Evolutionary conservation across 2,329 filamentous ascomycete species (phyloP), one percentile per base, ranked within the genome.

Genomic region (Alternaria novae-zelandiae): DNA sequence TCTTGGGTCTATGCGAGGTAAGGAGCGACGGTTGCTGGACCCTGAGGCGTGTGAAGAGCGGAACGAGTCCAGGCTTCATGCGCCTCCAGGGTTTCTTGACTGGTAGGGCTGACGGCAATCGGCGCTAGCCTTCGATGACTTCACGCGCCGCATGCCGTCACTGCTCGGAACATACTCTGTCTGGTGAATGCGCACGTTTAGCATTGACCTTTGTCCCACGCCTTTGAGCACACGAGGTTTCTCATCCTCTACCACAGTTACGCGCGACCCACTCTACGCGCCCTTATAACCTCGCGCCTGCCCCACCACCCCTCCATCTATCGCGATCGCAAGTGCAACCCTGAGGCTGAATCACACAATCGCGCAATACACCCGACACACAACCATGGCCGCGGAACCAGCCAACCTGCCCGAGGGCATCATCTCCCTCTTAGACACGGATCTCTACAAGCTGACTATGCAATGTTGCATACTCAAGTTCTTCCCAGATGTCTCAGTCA

Each of bases 371-470:
- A 50, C 28, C 25, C 50, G n/a, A 43, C 57, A 56, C 51, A 43
- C 41, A 57, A 57, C 7, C 53, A 79, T 79, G 76, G 73, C 71
- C 20, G 50, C 57, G 9, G 49, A 57, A 44, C 43, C 65, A 7
- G 66, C 70, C 5, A 65, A 58, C 25, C 49, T 79, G 76, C 79
- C 82, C 6, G 79, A 80, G 72, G 79, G 79, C 71, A 67, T 80
- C 54, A 72, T 74, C 65, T 85, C 83, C 3, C 76, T 85, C n/a
- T 74, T 86, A 49, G 84, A 86, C 61, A 86, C 84, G 1, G 89
- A 91, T 79, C 81, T 99, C 65, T 99, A 97, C 87, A 99, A 99
- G 82, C 83, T 99, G 81, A 99, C 96, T 20, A 99, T 99, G 96
- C 96, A 99, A 90, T 97, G 79, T 57, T 81, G 79, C 65, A 91